Evolutionary conservation across 2,329 filamentous ascomycete species (phyloP), one percentile per base, ranked within the genome.

Genomic region (Blastomyces gilchristii): DNA sequence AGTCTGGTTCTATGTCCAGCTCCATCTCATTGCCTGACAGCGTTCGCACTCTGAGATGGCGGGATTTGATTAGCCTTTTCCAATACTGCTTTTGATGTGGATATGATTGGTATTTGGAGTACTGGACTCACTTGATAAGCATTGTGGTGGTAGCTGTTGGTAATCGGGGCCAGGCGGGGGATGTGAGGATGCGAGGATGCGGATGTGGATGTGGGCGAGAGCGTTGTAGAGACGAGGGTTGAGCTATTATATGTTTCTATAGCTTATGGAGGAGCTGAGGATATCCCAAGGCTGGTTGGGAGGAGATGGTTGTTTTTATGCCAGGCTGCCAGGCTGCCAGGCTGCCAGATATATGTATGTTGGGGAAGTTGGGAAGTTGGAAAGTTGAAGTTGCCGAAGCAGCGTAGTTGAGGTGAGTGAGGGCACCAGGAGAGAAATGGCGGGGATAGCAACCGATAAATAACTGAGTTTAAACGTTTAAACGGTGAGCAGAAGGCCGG

Each of bases 1-100:
- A 96, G 73, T 91, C 87, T 61, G 86, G 83, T 81, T 97, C 94
- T 75, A 99, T 96, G 74, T 97, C 92, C 71, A 99, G 86, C 83
- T 97, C 93, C 76, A 97, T 97, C 80, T 99, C 91, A 82, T 97
- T 97, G 74, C 94, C 94, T 67, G 94, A 97, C 68, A 99, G 87
- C 67, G 94, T 99, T 75, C 94, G 89, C 75, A 99, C 93, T 83
- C 93, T 99, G 70, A 62, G 57, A 58, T 52, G 31, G 60, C 67
- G 52, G 45, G 57, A 59, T n/a, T 37, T 61, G 34, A 28, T 62
- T 66, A 61, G 62, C 54, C 41, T 28, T 39, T 9, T 47, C 31
- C 31, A 52, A 22, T 61, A 14, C 43, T 61, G 16, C 3, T n/a
- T 37, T 37, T 53, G 18, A 3, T 54, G 16, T 7, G 54, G 22